Conservation (phyloP, 164 flowering plant genomes). For the Umbilicus rupestris region DNA sequence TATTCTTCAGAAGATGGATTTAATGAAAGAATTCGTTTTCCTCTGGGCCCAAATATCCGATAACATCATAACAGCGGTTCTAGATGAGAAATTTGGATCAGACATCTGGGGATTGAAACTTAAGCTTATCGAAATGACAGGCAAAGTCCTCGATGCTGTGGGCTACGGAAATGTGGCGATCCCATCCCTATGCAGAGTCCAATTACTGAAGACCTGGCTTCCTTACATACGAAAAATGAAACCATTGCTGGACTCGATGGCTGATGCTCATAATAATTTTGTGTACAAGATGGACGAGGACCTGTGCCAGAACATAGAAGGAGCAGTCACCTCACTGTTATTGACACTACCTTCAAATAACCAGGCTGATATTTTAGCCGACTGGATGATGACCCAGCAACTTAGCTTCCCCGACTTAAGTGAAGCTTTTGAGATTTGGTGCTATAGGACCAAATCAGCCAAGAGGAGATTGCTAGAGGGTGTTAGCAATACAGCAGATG, state of each 20-base stretch:
- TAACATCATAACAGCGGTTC: slow-evolving; percentile 29
- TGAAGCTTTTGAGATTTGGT: slow-evolving; percentile 94
- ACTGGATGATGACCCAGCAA: slow-evolving; percentile 61
- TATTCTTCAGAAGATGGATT: slow-evolving; percentile 57
- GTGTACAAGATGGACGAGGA: slow-evolving; percentile 58
- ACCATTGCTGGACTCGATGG: slow-evolving; percentile 48
- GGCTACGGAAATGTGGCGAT: slow-evolving; percentile 78
- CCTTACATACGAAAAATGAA: slow-evolving; percentile 68
- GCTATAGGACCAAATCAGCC: slow-evolving; percentile 85
- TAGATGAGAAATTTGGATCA: slow-evolving; percentile 39
- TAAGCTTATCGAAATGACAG: slow-evolving; percentile 53
- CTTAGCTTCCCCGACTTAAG: slow-evolving; percentile 68
- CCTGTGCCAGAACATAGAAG: slow-evolving; percentile 64
- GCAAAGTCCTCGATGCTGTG: slow-evolving; percentile 75
- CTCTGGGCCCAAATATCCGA: slow-evolving; percentile 54
- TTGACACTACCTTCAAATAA: slow-evolving; percentile 73
- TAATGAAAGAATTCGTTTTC: slow-evolving; percentile 68
- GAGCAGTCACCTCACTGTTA: slow-evolving; percentile 55
- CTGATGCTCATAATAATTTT: slow-evolving; percentile 24
- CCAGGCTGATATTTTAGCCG: slow-evolving; percentile 72
- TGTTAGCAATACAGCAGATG: slow-evolving; percentile 22
- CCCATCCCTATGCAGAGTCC: slow-evolving; percentile 40
- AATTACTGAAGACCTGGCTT: slow-evolving; percentile 68
- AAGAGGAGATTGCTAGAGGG: slow-evolving; percentile 67
- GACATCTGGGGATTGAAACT: slow-evolving; percentile 53